Evolutionary conservation across 1,139 yeast genomes (phyloP).

Genomic region (Pichia sp.): DNA sequence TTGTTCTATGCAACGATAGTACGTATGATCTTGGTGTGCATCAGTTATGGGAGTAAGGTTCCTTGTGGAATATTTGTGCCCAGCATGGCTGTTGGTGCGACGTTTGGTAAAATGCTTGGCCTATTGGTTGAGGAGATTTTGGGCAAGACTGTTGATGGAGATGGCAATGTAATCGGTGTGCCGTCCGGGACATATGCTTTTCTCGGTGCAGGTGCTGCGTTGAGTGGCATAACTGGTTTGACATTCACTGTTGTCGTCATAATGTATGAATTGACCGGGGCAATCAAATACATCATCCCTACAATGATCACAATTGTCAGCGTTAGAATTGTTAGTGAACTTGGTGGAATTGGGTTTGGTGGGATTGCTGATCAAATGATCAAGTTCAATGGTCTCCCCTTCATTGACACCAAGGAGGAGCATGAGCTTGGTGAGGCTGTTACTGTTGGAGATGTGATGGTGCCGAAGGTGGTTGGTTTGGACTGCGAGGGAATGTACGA

Average conservation of each 20-base stretch:
- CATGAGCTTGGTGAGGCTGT: conserved; percentile 41
- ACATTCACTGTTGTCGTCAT: conserved; percentile 92
- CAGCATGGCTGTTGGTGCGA: conserved; percentile 94
- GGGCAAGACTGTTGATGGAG: conserved; percentile 1
- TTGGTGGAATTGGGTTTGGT: conserved; percentile 62
- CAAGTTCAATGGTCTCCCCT: conserved; percentile 81
- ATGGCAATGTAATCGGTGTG: conserved; percentile 45
- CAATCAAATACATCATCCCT: conserved; percentile 81
- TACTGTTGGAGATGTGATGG: conserved; percentile 65
- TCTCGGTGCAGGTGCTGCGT: conserved; percentile 95
- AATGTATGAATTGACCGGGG: conserved; percentile 95
- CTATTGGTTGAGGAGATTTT: conserved; percentile 48
- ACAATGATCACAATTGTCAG: conserved; percentile 94
- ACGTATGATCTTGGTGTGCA: conserved; percentile 65
- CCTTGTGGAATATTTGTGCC: conserved; percentile 98
- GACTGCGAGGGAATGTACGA: conserved; percentile 9
- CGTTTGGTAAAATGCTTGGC: conserved; percentile 86
- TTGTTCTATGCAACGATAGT: conserved; percentile 68
- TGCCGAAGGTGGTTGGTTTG: conserved; percentile 47
- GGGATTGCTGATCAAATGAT: conserved; percentile 98
- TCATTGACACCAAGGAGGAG: conserved; percentile 71
- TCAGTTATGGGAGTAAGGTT: conserved; percentile 87
- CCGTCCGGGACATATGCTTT: conserved; percentile 94
- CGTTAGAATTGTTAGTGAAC: conserved; percentile 74
- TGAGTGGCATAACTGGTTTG: conserved; percentile 88